phyloP scores from a whole-genome alignment of 2,329 filamentous ascomycete genomes.

The Epichloe bromicola region DNA sequence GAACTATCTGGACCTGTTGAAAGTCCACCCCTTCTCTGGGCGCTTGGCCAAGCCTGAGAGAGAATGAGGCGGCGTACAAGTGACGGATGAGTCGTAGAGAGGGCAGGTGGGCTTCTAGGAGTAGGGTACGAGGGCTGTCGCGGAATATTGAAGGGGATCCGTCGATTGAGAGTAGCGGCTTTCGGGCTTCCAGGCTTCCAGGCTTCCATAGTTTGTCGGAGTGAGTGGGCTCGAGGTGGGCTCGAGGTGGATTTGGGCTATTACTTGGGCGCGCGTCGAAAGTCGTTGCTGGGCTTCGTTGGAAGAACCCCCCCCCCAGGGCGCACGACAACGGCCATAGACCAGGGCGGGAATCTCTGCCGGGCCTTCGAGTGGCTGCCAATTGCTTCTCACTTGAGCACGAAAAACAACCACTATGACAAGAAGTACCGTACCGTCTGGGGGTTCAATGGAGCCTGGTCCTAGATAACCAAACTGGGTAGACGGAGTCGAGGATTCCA shows the following conservation, averaged over 20 bases:
- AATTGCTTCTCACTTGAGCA: background rate
- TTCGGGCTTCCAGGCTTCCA: slow-evolving; percentile 1
- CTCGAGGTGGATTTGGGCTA: slow-evolving; percentile 4
- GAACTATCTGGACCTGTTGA: background rate
- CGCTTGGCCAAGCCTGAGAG: slow-evolving; percentile 1
- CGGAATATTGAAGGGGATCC: slow-evolving; percentile 1
- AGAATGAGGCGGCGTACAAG: slow-evolving; percentile 6
- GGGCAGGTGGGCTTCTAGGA: background rate
- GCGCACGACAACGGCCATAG: background rate
- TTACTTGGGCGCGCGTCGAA: slow-evolving; percentile 3
- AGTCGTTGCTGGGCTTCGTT: background rate
- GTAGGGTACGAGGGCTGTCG: background rate
- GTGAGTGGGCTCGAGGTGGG: slow-evolving; percentile 3
- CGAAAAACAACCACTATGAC: background rate
- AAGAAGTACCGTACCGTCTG: slow-evolving; percentile 1
- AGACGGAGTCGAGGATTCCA: slow-evolving; percentile 4
- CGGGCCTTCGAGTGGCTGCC: background rate
- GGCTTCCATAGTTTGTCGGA: background rate
- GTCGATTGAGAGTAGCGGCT: background rate
- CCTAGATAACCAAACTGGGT: background rate
- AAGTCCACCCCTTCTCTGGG: slow-evolving; percentile 1
- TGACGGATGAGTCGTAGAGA: slow-evolving; percentile 3
- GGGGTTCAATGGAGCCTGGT: slow-evolving; percentile 2
- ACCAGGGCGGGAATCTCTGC: background rate
- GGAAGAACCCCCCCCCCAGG: background rate